Evolutionary conservation across 2,329 filamentous ascomycete genomes (phyloP).

Genomic region (Zopfia rhizophila): DNA sequence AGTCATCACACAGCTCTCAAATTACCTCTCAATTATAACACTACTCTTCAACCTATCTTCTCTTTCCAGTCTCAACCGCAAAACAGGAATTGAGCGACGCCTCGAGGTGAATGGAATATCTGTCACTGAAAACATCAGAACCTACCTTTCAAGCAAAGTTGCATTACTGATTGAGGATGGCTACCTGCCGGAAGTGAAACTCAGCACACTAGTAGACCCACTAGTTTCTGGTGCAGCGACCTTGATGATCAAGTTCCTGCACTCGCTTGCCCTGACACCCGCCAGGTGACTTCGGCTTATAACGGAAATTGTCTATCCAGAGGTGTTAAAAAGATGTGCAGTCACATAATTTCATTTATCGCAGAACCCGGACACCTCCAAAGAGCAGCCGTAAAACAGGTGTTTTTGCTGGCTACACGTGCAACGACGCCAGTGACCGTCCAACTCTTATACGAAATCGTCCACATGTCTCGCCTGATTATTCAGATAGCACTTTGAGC

Average conservation of each 20-base stretch:
- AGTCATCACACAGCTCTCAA: not conserved
- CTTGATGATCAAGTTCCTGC: constrained; percentile 1
- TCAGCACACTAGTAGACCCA: not conserved
- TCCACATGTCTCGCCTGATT: not conserved
- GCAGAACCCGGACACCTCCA: not conserved
- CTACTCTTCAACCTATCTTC: not conserved
- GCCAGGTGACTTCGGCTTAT: not conserved
- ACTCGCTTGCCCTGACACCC: not conserved
- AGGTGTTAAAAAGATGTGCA: constrained; percentile 1
- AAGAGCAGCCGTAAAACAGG: not conserved
- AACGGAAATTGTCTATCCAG: not conserved
- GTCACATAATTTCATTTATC: not conserved
- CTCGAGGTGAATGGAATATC: not conserved
- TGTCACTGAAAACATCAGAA: not conserved
- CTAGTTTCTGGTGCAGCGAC: not conserved
- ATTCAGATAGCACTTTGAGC: too few relatives aligned
- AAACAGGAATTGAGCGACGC: not conserved
- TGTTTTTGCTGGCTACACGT: not conserved
- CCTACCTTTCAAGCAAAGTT: not conserved
- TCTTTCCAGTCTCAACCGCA: not conserved
- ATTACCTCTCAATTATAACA: too few relatives aligned
- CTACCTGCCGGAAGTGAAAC: not conserved
- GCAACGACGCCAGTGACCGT: not conserved
- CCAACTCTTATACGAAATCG: not conserved
- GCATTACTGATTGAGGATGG: not conserved